phyloP scores from a whole-genome alignment of 2,329 filamentous ascomycete species.

The Colletotrichum musicola region DNA sequence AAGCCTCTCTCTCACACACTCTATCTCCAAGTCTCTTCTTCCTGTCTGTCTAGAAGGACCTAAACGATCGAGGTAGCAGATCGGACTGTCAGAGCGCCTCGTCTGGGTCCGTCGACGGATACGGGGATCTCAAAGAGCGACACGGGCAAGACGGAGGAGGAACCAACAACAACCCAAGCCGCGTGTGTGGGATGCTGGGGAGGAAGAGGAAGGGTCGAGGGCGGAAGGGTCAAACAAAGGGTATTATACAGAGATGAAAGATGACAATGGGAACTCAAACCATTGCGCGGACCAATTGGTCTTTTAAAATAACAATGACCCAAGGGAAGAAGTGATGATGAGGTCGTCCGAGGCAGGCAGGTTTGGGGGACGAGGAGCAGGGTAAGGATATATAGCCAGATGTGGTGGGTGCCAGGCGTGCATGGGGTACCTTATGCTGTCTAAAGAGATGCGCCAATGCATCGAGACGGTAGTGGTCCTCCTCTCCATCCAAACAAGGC shows the following conservation, averaged over 20 bases:
- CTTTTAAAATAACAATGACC: constrained; percentile 47
- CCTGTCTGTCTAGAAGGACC: constrained; percentile 35
- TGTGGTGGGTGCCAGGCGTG: constrained; percentile 33
- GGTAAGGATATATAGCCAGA: constrained; percentile 61
- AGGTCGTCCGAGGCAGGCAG: constrained; percentile 43
- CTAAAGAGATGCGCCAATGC: constrained; percentile 38
- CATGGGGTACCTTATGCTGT: constrained; percentile 29
- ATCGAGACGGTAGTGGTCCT: constrained; percentile 35
- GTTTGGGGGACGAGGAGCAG: constrained; percentile 51
- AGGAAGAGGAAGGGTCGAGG: constrained; percentile 40
- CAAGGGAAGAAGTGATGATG: constrained; percentile 44
- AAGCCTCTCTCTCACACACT: constrained; percentile 24
- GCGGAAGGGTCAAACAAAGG: constrained; percentile 46
- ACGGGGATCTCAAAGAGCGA: constrained; percentile 36
- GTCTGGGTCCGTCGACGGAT: constrained; percentile 28
- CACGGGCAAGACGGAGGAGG: constrained; percentile 36
- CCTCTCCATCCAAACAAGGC: constrained; percentile 33
- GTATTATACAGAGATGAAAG: constrained; percentile 39
- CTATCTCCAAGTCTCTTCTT: constrained; percentile 35
- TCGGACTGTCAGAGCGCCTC: constrained; percentile 26
- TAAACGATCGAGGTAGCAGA: constrained; percentile 30
- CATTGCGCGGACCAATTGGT: constrained; percentile 53
- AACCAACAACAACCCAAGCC: constrained; percentile 37
- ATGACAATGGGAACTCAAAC: constrained; percentile 47
- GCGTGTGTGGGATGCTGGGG: constrained; percentile 36